phyloP scores from a whole-genome alignment of 1,139 yeast species.

The Eremothecium cymbalariae region DNA sequence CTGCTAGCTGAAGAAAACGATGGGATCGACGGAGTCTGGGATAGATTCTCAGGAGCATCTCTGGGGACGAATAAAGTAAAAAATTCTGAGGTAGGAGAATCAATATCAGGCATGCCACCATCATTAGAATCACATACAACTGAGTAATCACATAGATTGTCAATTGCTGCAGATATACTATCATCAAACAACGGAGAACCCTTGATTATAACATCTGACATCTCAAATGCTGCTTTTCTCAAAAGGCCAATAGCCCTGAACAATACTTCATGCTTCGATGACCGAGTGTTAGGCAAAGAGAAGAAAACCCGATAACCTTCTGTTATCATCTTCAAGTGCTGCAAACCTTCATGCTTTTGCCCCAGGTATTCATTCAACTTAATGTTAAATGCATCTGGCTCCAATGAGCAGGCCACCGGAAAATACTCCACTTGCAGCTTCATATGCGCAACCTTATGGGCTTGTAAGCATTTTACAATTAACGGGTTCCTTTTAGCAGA shows the following conservation, averaged over 20 bases:
- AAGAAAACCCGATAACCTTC: constrained; percentile 30
- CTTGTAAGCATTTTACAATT: constrained; percentile 20
- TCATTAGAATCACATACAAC: constrained; percentile 3
- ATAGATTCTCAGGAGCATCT: constrained; percentile 1
- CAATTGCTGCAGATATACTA: constrained; percentile 20
- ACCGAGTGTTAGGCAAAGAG: constrained; percentile 21
- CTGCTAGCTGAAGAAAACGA: constrained; percentile 8
- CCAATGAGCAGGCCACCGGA: constrained; percentile 25
- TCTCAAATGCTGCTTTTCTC: constrained; percentile 20
- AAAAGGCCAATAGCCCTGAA: constrained; percentile 19
- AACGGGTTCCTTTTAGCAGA: constrained; percentile 17
- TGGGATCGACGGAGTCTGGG: constrained; percentile 8
- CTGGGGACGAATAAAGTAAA: constrained; percentile 5
- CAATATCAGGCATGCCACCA: constrained; percentile 1
- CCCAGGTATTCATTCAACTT: constrained; percentile 12
- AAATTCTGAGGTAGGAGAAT: constrained; percentile 4
- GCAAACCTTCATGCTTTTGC: constrained; percentile 15
- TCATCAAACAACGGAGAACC: constrained; percentile 25
- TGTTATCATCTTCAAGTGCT: constrained; percentile 22
- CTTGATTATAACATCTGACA: constrained; percentile 24
- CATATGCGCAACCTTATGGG: constrained; percentile 18
- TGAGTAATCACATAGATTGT: constrained; percentile 8
- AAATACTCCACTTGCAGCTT: constrained; percentile 27
- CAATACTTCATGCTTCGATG: constrained; percentile 18
- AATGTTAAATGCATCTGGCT: constrained; percentile 19